Evolutionary conservation across 768 basidiomycete genomes (phyloP).

Genomic region (Mycena venus): DNA sequence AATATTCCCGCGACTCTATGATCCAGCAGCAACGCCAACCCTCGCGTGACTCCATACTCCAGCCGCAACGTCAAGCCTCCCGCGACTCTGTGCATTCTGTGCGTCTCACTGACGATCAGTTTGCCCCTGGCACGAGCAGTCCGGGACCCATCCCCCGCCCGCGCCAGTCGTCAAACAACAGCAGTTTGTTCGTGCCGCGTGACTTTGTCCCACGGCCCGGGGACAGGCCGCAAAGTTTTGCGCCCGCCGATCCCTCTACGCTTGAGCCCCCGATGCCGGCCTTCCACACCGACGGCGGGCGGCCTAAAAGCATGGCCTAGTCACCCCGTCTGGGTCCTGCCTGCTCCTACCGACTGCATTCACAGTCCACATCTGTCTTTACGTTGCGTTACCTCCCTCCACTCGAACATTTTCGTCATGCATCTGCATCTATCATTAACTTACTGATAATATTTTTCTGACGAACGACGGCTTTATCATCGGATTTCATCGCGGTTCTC

Average conservation of each 20-base stretch:
- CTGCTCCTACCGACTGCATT: neutral
- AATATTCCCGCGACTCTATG: neutral
- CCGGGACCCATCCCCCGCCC: slow-evolving; percentile 25
- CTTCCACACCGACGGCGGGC: slow-evolving; percentile 32
- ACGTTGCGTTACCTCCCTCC: slow-evolving; percentile 4
- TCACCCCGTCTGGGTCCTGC: neutral
- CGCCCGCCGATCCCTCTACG: slow-evolving; percentile 27
- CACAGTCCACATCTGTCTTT: slow-evolving; percentile 20
- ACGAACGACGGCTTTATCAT: slow-evolving; percentile 14
- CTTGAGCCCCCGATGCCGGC: slow-evolving; percentile 27
- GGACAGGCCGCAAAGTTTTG: slow-evolving; percentile 54
- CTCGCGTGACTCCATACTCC: slow-evolving; percentile 3
- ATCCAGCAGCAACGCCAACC: slow-evolving; percentile 13
- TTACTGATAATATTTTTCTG: slow-evolving; percentile 23
- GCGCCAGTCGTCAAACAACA: slow-evolving; percentile 28
- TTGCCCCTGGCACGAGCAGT: slow-evolving; percentile 25
- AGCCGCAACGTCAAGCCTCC: slow-evolving; percentile 11
- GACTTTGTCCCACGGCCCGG: slow-evolving; percentile 34
- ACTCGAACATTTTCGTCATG: neutral
- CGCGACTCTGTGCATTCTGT: slow-evolving; percentile 21
- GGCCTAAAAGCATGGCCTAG: slow-evolving; percentile 36
- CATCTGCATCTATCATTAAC: slow-evolving; percentile 25
- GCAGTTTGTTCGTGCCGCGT: slow-evolving; percentile 31
- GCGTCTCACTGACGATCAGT: slow-evolving; percentile 28
- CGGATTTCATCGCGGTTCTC: slow-evolving; percentile 9